Conservation (phyloP, 805 yeast species). For the Kazachstania psychrophila region DNA sequence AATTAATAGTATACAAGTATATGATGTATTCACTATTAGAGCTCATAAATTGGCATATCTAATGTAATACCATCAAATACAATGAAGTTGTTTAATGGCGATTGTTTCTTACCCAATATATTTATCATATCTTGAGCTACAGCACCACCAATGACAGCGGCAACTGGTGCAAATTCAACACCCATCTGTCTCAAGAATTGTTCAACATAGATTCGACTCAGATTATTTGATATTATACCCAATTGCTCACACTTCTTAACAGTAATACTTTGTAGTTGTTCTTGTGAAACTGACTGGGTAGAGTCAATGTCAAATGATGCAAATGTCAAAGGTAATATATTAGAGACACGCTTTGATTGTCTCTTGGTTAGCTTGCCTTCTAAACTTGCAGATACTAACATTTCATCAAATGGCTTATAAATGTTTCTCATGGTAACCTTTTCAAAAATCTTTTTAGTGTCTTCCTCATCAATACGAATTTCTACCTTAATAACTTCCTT, state of each 20-base stretch:
- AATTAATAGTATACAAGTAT: too few species aligned
- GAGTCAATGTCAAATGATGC: conserved; percentile 43
- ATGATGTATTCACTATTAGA: conserved; percentile 11
- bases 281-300: conserved; percentile 18
- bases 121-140: conserved; percentile 87
- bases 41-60: conserved; percentile 66
- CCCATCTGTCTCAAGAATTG: conserved; percentile 39
- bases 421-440: conserved; percentile 31
- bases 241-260: conserved; percentile 27
- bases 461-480: conserved; percentile 29
- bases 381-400: conserved; percentile 31
- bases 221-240: conserved; percentile 39
- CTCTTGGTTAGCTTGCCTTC: conserved; percentile 28
- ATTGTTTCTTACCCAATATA: conserved; percentile 60
- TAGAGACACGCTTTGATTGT: conserved; percentile 24
- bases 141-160: conserved; percentile 85
- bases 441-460: conserved; percentile 32
- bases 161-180: conserved; percentile 69
- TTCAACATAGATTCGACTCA: conserved; percentile 32
- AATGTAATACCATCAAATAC: conserved; percentile 63
- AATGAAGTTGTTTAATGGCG: conserved; percentile 74
- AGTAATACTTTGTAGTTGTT: conserved; percentile 9
- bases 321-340: conserved; percentile 42
- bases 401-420: conserved; percentile 32
- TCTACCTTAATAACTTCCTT: conserved; percentile 36